phyloP scores from a whole-genome alignment of 2,329 filamentous ascomycete species.

The Magnaporthales sp. region DNA sequence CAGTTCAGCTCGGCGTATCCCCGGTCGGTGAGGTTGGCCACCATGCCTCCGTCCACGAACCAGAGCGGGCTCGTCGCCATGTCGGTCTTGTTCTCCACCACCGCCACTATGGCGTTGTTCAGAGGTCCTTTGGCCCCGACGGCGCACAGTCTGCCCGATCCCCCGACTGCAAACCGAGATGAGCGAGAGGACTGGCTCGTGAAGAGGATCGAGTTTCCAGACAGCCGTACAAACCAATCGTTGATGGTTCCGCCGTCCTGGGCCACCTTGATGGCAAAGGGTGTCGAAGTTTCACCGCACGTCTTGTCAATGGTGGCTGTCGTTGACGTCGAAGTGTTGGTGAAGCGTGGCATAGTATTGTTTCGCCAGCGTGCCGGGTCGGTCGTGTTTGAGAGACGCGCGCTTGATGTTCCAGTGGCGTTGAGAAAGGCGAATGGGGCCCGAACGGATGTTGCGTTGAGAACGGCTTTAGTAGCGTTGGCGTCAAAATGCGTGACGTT shows the following conservation, averaged over 20 bases:
- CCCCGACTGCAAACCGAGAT: constrained; percentile 18
- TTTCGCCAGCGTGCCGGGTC: constrained; percentile 5
- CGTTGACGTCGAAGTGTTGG: constrained; percentile 8
- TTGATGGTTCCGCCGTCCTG: constrained; percentile 20
- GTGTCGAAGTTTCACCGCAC: constrained; percentile 16
- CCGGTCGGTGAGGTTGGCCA: constrained; percentile 12
- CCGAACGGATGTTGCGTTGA: background rate
- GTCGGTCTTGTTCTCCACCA: constrained; percentile 12
- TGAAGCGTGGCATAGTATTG: constrained; percentile 1
- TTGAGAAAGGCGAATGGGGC: constrained; percentile 1
- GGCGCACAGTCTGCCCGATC: constrained; percentile 18
- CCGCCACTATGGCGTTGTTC: constrained; percentile 15
- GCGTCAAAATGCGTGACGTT: background rate
- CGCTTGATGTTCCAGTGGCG: background rate
- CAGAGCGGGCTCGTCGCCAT: constrained; percentile 17
- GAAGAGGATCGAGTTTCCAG: constrained; percentile 19
- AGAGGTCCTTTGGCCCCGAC: constrained; percentile 12
- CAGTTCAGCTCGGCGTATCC: constrained; percentile 18
- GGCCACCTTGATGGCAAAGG: constrained; percentile 17
- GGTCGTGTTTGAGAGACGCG: constrained; percentile 4
- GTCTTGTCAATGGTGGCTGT: constrained; percentile 12
- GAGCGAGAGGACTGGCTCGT: constrained; percentile 11
- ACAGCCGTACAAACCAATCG: constrained; percentile 20
- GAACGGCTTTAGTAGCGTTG: background rate
- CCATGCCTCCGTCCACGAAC: constrained; percentile 14